These are phyloP conservation scores for Stachybotrys echinatus DNA, from an alignment of 2,329 filamentous ascomycete genomes.

Conservation along the genomic window DNA sequence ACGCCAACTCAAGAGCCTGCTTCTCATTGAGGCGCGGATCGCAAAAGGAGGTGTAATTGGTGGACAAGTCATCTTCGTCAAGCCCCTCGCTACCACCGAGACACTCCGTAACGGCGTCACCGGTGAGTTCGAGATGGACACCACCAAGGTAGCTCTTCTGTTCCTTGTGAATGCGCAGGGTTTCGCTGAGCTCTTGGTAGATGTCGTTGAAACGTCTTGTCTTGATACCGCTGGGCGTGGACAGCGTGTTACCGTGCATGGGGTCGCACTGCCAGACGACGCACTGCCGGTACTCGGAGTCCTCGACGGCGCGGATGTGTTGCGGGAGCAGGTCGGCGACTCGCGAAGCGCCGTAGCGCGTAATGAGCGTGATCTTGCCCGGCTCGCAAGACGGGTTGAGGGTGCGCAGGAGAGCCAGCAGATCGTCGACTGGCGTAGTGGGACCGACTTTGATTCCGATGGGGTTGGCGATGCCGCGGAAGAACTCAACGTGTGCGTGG, in stretches of 20 bases:
- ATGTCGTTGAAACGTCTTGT: constrained; percentile 90
- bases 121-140: constrained; percentile 91
- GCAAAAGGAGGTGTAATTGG: constrained; percentile 94
- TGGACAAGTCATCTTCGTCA: constrained; percentile 79
- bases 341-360: constrained; percentile 79
- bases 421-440: constrained; percentile 69
- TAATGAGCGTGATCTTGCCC: constrained; percentile 94
- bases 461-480: constrained; percentile 92
- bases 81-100: constrained; percentile 83
- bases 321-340: constrained; percentile 70
- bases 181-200: constrained; percentile 77
- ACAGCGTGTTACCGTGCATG: constrained; percentile 83
- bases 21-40: constrained; percentile 96
- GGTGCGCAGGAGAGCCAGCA: constrained; percentile 73
- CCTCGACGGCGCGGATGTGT: constrained; percentile 86
- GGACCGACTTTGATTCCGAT: constrained; percentile 96
- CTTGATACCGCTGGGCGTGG: constrained; percentile 75
- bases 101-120: constrained; percentile 94
- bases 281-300: constrained; percentile 58
- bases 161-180: constrained; percentile 77
- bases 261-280: constrained; percentile 99
- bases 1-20: constrained; percentile 91
- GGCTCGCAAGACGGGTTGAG: constrained; percentile 79
- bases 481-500: constrained; percentile 94
- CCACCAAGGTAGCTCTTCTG: constrained; percentile 85